A percentile compares a stretch with the other conserved stretches of the same genome.
Conservation (phyloP, 2,329 filamentous ascomycete genomes). For the Claviceps capensis region DNA sequence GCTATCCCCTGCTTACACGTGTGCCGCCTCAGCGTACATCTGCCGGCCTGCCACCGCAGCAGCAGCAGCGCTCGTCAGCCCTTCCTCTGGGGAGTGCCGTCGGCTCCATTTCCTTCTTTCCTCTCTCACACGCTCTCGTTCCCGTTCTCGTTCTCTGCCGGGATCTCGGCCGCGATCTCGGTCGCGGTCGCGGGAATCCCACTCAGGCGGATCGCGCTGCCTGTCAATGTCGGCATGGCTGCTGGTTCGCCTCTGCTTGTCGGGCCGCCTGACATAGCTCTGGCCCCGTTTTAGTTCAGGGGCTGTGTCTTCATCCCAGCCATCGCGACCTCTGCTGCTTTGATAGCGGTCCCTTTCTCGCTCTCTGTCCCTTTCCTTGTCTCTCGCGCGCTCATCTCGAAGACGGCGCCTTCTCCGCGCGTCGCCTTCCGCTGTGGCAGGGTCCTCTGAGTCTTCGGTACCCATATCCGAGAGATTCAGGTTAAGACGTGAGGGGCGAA, state of each 20-base stretch:
- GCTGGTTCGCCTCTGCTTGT: conserved; percentile 30
- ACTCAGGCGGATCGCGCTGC: conserved; percentile 20
- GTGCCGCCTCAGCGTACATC: conserved; percentile 21
- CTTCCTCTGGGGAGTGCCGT: conserved; percentile 18
- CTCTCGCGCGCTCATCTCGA: conserved; percentile 15
- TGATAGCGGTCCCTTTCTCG: conserved; percentile 22
- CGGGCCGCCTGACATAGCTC: conserved; percentile 25
- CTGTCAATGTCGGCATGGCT: conserved; percentile 37
- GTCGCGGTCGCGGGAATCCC: conserved; percentile 14
- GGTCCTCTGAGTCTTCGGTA: conserved; percentile 22
- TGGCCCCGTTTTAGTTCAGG: conserved; percentile 17
- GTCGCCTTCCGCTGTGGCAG: conserved; percentile 20
- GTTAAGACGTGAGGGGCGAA: conserved; percentile 26
- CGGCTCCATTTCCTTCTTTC: conserved; percentile 23
- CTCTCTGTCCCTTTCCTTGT: conserved; percentile 20
- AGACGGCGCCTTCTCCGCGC: conserved; percentile 11
- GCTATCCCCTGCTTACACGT: conserved; percentile 9
- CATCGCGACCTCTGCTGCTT: conserved; percentile 20
- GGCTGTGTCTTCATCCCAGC: conserved; percentile 20
- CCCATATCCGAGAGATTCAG: conserved; percentile 28
- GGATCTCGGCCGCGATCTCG: conserved; percentile 16
- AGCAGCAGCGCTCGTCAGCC: conserved; percentile 17
- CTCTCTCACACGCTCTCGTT: conserved; percentile 19
- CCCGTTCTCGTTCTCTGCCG: conserved; percentile 20
- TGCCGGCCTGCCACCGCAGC: conserved; percentile 18